Percentiles rank a stretch among this genome's conserved stretches.
Conservation (phyloP, 2,329 filamentous ascomycete species). For the Mollisia scopiformis region DNA sequence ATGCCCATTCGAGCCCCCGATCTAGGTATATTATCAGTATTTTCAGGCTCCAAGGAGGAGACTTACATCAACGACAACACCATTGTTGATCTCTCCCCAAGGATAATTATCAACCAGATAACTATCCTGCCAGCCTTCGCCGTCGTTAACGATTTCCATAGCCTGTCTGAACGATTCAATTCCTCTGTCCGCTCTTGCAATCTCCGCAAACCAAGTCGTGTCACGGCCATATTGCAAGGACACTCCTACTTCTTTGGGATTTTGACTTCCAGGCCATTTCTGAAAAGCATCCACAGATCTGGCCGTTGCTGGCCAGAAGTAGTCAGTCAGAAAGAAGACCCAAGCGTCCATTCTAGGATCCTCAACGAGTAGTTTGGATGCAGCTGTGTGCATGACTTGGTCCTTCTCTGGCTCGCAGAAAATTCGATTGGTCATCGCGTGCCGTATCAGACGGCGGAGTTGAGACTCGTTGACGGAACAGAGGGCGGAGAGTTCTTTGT, state of each 20-base stretch:
- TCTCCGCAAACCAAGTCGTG: constrained; percentile 1
- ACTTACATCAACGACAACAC: constrained; percentile 30
- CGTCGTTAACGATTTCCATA: constrained; percentile 3
- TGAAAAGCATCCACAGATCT: constrained; percentile 4
- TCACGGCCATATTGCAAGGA: neutral
- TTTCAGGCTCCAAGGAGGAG: neutral
- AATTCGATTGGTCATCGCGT: constrained; percentile 43
- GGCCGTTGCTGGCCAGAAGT: constrained; percentile 3
- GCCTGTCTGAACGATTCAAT: neutral
- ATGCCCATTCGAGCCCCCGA: constrained; percentile 33
- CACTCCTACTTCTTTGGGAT: constrained; percentile 4
- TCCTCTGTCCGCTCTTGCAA: neutral
- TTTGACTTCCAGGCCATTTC: constrained; percentile 6
- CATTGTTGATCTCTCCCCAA: constrained; percentile 29
- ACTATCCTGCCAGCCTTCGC: constrained; percentile 6
- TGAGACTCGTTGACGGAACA: constrained; percentile 16
- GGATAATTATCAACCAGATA: constrained; percentile 17
- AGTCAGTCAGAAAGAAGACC: neutral
- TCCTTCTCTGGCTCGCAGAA: constrained; percentile 42
- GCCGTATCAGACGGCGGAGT: constrained; percentile 42
- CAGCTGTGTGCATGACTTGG: constrained; percentile 42
- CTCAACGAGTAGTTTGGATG: constrained; percentile 41
- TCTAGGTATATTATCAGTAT: neutral
- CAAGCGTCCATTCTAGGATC: constrained; percentile 21
- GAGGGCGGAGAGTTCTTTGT: constrained; percentile 4